Evolutionary conservation across 2,329 filamentous ascomycete genomes (phyloP).

Genomic region (Fusarium sp.): DNA sequence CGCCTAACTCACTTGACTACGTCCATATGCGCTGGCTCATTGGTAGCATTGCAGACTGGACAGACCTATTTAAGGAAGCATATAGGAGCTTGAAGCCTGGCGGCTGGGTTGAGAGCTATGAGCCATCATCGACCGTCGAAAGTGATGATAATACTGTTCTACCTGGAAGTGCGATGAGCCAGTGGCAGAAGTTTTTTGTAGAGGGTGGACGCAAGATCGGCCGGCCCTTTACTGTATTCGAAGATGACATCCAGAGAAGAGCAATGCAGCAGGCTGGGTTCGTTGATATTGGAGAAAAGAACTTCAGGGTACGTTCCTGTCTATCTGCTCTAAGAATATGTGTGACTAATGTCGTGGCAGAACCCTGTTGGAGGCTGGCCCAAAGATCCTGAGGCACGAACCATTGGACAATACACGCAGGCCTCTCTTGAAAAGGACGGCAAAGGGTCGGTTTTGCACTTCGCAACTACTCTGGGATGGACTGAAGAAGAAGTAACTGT

Average conservation of each 20-base stretch:
- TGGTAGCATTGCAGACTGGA: background rate
- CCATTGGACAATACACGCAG: background rate
- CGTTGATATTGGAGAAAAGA: background rate
- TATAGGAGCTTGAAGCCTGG: conserved; percentile 9
- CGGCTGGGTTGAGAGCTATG: conserved; percentile 12
- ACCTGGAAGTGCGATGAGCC: background rate
- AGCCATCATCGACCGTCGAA: background rate
- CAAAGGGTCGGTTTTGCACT: background rate
- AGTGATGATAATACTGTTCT: conserved; percentile 3
- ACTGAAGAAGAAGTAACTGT: background rate
- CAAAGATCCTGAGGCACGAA: background rate
- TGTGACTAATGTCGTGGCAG: background rate
- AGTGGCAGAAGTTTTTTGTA: conserved; percentile 19
- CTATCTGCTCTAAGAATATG: too few relatives aligned
- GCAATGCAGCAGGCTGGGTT: conserved; percentile 13
- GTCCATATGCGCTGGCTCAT: conserved; percentile 20
- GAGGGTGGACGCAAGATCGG: conserved; percentile 12
- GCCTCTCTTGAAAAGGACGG: conserved; percentile 8
- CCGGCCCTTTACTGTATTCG: background rate
- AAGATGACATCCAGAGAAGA: background rate
- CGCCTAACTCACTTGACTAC: background rate
- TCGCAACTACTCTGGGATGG: conserved; percentile 5
- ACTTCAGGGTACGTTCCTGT: background rate
- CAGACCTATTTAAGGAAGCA: background rate
- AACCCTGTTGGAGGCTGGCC: conserved; percentile 18